phyloP scores from a whole-genome alignment of 192 early-diverging fungal genomes.

The Chytriomyces confervae region DNA sequence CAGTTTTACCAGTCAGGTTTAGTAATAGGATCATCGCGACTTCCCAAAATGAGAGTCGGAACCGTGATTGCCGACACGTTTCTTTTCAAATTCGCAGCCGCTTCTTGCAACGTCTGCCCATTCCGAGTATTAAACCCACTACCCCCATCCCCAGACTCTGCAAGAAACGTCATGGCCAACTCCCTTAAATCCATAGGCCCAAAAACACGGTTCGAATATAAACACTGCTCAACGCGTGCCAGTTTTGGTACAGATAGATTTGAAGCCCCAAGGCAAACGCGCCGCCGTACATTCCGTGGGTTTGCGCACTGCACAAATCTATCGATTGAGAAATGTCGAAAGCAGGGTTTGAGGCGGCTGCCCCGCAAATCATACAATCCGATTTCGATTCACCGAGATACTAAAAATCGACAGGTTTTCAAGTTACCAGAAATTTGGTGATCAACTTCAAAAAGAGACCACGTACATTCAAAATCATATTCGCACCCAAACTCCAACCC shows the following conservation, averaged over 20 bases:
- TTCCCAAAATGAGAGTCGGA: conserved; percentile 83
- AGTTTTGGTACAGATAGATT: conserved; percentile 18
- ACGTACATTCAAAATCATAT: conserved; percentile 26
- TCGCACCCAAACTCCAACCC: conserved; percentile 90
- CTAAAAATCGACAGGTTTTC: not conserved
- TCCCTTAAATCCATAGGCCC: conserved; percentile 14
- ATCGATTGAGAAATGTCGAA: conserved; percentile 25
- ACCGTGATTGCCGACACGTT: conserved; percentile 59
- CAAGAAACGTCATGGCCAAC: conserved; percentile 3
- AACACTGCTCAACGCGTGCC: not conserved
- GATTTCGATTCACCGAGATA: conserved; percentile 6
- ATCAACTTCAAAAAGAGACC: not conserved
- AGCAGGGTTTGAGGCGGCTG: conserved; percentile 4
- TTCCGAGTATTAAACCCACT: not conserved
- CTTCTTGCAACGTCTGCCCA: not conserved
- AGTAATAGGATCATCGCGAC: conserved; percentile 91
- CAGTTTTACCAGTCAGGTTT: conserved; percentile 18
- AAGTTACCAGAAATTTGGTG: not conserved
- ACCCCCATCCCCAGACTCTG: not conserved
- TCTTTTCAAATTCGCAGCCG: not conserved
- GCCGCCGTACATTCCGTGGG: conserved; percentile 6
- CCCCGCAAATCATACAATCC: not conserved
- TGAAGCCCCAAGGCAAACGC: conserved; percentile 21
- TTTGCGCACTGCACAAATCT: conserved; percentile 10
- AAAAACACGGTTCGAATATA: not conserved